Base-by-base conservation (phyloP, 2,329 filamentous ascomycete genomes). In the Cryphonectria naterciae region DNA sequence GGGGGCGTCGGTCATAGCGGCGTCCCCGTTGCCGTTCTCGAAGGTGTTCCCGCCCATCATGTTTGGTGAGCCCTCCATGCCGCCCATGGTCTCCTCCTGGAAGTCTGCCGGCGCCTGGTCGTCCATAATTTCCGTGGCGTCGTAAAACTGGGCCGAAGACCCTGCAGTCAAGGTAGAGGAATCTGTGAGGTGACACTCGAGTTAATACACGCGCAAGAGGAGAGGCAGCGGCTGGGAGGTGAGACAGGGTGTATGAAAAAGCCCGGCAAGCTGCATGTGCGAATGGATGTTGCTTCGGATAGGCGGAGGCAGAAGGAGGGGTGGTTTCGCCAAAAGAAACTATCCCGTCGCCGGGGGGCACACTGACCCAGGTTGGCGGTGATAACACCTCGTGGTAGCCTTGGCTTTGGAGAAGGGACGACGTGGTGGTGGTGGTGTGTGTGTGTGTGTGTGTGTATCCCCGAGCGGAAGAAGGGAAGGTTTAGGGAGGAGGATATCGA, bases 71-170 rank as follows among this genome's bases (percentile, higher is more conserved):
- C 80, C 83, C 35, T 88, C 86, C 71, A 87, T 79, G 70, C 83
- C 84, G 71, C 81, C 83, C 62, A 87, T 78, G 54, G 83, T 83
- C 72, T 88, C 86, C 74, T 88, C 86, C 72, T 81, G 82, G 70
- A 76, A 75, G 41, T 84, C 83, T 68, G 78, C 78, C 32, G 78
- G 76, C 65, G 79, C 75, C 63, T 80, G 80, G 66, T 84, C 81
- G 72, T 89, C 87, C 83, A 87, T 86, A 72, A 76, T 84, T 76
- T 86, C 84, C 75, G 78, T 79, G 71, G 82, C 81, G 84, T 85
- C 83, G 83, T 85, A 84, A 77, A 84, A 85, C 77, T 86, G 85
- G 82, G 81, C 84, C 78, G 82, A 80, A 72, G 85, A 86, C 81
- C 84, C 85, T 77, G 81, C 80, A 63, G 82, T 82, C 46, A 85